These are phyloP conservation scores for Dovyalis caffra DNA, from an alignment of 345 rosid genomes.

Conservation along the genomic window DNA sequence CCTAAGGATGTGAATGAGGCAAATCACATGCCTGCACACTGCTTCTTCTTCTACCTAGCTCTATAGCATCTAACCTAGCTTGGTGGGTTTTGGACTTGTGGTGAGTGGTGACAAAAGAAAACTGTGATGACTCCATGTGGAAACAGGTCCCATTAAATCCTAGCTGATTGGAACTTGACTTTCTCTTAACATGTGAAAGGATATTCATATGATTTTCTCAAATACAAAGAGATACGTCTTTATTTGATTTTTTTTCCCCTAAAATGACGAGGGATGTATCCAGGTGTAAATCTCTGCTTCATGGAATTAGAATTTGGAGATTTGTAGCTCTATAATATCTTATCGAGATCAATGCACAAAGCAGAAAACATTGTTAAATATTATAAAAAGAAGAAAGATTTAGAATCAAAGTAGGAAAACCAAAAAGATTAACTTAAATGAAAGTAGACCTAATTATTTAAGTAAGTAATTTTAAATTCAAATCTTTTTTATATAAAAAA, in stretches of 20 bases:
- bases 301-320: too few species aligned
- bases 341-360: background rate
- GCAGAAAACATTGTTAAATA: background rate
- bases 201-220: background rate
- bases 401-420: background rate
- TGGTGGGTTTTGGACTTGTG: background rate
- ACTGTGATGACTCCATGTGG: conserved; percentile 28
- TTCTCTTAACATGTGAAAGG: background rate
- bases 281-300: background rate
- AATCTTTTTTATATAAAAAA: too few species aligned
- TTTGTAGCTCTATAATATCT: background rate
- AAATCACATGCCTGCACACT: conserved; percentile 32
- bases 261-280: background rate
- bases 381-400: background rate
- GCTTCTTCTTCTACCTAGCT: background rate
- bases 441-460: too few species aligned
- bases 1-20: conserved; percentile 1
- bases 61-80: background rate
- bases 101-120: conserved; percentile 13
- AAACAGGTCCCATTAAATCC: conserved; percentile 15
- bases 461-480: too few species aligned
- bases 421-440: too few species aligned
- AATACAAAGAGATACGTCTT: background rate
- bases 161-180: conserved; percentile 10
- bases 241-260: background rate